Evolutionary conservation across 1,284 basidiomycete species (phyloP).

Genomic region (Ustilago lituana): DNA sequence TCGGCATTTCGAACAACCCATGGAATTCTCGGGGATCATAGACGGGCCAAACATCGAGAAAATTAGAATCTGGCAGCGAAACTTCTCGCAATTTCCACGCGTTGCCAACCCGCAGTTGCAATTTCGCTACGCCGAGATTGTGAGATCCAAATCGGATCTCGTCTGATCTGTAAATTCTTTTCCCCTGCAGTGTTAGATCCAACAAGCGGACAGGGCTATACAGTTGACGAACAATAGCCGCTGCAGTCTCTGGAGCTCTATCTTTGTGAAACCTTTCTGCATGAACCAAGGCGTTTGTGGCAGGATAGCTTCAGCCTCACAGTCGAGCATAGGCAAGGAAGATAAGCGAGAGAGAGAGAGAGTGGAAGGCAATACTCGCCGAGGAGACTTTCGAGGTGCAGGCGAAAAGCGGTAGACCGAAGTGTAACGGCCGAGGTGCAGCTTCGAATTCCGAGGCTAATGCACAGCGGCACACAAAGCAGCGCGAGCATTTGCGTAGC

Average conservation of each 20-base stretch:
- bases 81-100: slow-evolving; percentile 26
- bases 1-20: slow-evolving; percentile 1
- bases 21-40: slow-evolving; percentile 13
- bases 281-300: too few species aligned
- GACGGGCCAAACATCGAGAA: neutral
- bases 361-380: neutral
- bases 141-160: too few species aligned
- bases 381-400: neutral
- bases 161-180: neutral
- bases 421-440: slow-evolving; percentile 11
- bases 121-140: neutral
- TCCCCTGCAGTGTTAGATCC: too few species aligned
- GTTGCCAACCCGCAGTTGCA: neutral
- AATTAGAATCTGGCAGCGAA: neutral
- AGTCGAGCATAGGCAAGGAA: too few species aligned
- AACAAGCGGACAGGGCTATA: too few species aligned
- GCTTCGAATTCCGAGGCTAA: neutral
- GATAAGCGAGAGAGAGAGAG: neutral
- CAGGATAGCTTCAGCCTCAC: too few species aligned
- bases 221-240: too few species aligned
- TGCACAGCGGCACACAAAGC: too few species aligned
- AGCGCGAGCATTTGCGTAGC: too few species aligned
- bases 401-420: too few species aligned
- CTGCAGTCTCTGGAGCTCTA: too few species aligned
- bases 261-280: too few species aligned